These are phyloP conservation scores for Serendipita vermifera DNA, from an alignment of 768 basidiomycete species.

Conservation along the genomic window DNA sequence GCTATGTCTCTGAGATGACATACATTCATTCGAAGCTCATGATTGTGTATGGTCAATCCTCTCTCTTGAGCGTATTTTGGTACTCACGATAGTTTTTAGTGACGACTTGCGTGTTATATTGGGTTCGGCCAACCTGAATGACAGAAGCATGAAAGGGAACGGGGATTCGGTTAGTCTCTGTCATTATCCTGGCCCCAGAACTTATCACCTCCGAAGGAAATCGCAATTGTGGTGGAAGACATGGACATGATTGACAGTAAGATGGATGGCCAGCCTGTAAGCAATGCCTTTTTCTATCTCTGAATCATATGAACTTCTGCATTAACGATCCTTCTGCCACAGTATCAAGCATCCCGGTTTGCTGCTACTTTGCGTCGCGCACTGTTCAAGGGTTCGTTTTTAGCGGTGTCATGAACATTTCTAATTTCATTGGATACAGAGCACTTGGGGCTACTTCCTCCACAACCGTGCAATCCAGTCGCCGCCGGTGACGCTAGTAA, in stretches of 20 bases:
- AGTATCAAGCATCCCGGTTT: slow-evolving; percentile 60
- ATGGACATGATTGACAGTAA: slow-evolving; percentile 54
- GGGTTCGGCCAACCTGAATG: slow-evolving; percentile 89
- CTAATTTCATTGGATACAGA: slow-evolving; percentile 32
- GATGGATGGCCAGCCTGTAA: slow-evolving; percentile 58
- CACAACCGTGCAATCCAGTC: slow-evolving; percentile 42
- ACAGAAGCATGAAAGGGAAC: slow-evolving; percentile 54
- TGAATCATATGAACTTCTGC: background rate
- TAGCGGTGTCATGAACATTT: background rate
- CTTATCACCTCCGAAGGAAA: slow-evolving; percentile 39
- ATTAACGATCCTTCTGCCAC: background rate
- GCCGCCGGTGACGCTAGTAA: slow-evolving; percentile 27
- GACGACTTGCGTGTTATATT: slow-evolving; percentile 25
- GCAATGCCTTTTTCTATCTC: background rate
- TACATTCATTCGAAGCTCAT: slow-evolving; percentile 86
- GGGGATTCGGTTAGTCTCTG: slow-evolving; percentile 14
- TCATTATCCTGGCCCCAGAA: background rate
- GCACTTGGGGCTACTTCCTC: slow-evolving; percentile 73
- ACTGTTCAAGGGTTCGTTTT: slow-evolving; percentile 56
- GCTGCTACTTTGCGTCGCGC: slow-evolving; percentile 73
- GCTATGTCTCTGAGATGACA: slow-evolving; percentile 62
- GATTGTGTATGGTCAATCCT: slow-evolving; percentile 84
- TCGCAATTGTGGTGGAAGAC: slow-evolving; percentile 86
- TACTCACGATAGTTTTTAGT: background rate
- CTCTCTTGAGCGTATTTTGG: slow-evolving; percentile 49